Conservation (phyloP, 2,329 filamentous ascomycete genomes). For the Coniochaeta prunicola region DNA sequence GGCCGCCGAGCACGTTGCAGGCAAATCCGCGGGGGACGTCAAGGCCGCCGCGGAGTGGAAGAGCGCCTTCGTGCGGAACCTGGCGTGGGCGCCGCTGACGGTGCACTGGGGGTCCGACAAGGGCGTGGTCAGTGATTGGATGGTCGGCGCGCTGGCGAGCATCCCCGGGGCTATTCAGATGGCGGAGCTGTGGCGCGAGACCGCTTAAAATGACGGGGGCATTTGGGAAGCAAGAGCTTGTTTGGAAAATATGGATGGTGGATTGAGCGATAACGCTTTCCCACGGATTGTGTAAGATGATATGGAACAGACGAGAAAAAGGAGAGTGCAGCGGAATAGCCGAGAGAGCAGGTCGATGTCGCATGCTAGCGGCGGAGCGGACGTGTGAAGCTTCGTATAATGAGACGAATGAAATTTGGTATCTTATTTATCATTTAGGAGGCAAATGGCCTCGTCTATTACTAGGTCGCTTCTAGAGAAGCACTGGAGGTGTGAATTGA, state of each 20-base stretch:
- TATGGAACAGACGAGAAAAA: too few relatives aligned
- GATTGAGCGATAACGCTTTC: background rate
- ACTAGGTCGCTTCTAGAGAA: background rate
- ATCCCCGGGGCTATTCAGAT: constrained; percentile 38
- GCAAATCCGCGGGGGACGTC: constrained; percentile 11
- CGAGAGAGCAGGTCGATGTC: background rate
- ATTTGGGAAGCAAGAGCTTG: too few relatives aligned
- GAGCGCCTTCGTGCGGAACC: constrained; percentile 60
- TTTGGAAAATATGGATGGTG: background rate
- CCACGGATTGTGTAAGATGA: background rate
- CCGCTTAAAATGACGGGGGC: constrained; percentile 17
- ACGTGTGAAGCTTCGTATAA: background rate
- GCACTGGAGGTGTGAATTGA: background rate
- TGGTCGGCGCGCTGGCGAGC: constrained; percentile 32
- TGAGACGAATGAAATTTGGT: constrained; percentile 2
- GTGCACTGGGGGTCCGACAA: constrained; percentile 73
- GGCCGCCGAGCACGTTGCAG: constrained; percentile 33
- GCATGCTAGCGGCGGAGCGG: background rate
- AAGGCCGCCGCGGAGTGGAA: constrained; percentile 45
- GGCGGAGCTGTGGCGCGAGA: constrained; percentile 35
- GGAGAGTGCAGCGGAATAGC: too few relatives aligned
- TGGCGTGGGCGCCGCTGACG: constrained; percentile 74
- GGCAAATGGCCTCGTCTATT: background rate
- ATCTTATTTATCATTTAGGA: background rate
- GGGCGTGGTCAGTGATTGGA: constrained; percentile 40